Conservation (phyloP, 495 filamentous ascomycete species). For the Filosporella fistucella region DNA sequence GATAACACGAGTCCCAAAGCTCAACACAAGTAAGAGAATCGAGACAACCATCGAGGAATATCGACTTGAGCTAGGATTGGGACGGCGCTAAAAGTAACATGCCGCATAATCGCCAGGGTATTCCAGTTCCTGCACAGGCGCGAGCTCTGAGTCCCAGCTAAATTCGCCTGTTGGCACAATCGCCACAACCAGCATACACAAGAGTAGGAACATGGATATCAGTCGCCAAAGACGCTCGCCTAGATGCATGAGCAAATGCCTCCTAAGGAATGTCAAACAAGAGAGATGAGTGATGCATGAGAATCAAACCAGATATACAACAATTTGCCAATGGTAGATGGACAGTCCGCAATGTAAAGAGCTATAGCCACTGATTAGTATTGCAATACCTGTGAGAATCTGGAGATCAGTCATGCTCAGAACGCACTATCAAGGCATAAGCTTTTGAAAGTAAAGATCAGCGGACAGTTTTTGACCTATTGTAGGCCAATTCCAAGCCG, state of each 20-base stretch:
- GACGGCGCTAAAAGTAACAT: background rate
- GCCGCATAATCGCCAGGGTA: background rate
- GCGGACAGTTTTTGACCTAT: background rate
- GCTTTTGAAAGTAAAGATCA: background rate
- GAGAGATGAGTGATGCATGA: constrained; percentile 1
- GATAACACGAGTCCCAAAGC: background rate
- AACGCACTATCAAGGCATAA: background rate
- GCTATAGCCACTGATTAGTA: background rate
- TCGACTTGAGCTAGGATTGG: no score
- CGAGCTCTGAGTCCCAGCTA: background rate
- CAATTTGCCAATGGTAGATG: constrained; percentile 3
- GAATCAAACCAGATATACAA: constrained; percentile 3
- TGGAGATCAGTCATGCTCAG: constrained; percentile 1
- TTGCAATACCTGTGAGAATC: background rate
- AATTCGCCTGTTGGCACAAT: constrained; percentile 1
- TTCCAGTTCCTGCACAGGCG: background rate
- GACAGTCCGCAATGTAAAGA: background rate
- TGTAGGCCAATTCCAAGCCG: background rate
- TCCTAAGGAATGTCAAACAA: background rate
- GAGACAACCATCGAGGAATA: background rate
- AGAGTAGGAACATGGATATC: background rate
- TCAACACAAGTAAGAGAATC: background rate
- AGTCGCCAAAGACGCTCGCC: background rate
- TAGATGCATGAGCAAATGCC: background rate
- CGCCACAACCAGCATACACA: background rate